phyloP scores from a whole-genome alignment of 768 basidiomycete genomes.

The Russula griseocarnosa region DNA sequence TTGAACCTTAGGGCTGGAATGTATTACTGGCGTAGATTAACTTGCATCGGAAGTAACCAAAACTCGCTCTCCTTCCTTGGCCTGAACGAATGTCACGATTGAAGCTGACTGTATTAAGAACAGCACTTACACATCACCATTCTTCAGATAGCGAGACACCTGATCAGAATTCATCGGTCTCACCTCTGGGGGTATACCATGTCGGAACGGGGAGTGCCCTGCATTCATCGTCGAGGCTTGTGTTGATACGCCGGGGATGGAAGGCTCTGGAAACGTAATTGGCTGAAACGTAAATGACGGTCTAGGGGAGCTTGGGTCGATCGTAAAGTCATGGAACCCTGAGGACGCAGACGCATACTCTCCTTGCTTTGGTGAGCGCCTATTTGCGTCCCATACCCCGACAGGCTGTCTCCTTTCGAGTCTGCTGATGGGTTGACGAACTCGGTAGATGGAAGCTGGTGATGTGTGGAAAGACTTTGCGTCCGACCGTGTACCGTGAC shows the following conservation, averaged over 20 bases:
- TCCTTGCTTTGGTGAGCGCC: not conserved
- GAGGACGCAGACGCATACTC: not conserved
- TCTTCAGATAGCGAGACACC: conserved; percentile 20
- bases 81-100: not conserved
- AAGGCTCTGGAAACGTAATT: not conserved
- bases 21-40: conserved; percentile 9
- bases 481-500: not conserved
- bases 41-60: not conserved
- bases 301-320: not conserved
- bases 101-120: not conserved
- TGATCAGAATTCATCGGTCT: conserved; percentile 14
- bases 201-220: not conserved
- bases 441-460: not conserved
- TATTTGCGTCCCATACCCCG: not conserved
- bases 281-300: not conserved
- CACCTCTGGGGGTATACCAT: not conserved
- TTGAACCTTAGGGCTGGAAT: not conserved
- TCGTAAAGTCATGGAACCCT: not conserved
- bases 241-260: not conserved
- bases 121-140: conserved; percentile 12
- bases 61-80: not conserved
- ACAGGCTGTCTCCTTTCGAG: not conserved
- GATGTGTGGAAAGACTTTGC: not conserved
- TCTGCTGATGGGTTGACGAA: not conserved
- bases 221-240: not conserved